A percentile compares a stretch with the other conserved stretches of the same genome.
These are phyloP conservation scores for Thalia dealbata DNA, from an alignment of 176 grass and related monocot species.

Conservation along the genomic window DNA sequence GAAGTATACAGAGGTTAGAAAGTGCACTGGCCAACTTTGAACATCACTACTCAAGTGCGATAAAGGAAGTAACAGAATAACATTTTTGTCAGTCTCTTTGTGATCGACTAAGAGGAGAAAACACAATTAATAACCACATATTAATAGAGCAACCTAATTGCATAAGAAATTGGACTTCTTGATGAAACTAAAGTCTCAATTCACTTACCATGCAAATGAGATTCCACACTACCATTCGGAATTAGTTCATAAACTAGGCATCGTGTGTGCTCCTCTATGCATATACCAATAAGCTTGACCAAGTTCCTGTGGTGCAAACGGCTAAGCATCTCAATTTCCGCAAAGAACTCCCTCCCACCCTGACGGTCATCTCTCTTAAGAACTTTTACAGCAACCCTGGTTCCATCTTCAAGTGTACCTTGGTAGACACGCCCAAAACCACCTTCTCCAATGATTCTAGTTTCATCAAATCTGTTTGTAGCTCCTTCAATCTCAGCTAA, in stretches of 20 bases:
- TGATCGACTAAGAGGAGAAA: no score
- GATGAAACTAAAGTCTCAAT: background rate
- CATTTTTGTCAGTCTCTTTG: no score
- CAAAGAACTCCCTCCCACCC: conserved; percentile 14
- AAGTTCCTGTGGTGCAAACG: conserved; percentile 21
- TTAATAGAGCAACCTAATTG: no score
- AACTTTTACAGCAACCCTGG: background rate
- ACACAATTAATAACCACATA: no score
- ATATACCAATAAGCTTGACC: conserved; percentile 20
- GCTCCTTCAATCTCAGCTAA: conserved; percentile 9
- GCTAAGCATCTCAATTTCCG: conserved; percentile 18
- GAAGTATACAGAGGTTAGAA: background rate
- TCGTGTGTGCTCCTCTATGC: conserved; percentile 4
- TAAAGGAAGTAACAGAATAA: no score
- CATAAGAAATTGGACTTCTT: background rate
- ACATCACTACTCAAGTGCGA: background rate
- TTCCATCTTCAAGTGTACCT: conserved; percentile 21
- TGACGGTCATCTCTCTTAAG: conserved; percentile 22
- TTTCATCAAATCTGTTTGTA: conserved; percentile 16
- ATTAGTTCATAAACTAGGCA: conserved; percentile 21
- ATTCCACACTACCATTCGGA: conserved; percentile 18
- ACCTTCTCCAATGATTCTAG: conserved; percentile 19
- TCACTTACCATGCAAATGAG: conserved; percentile 15
- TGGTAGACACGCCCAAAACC: conserved; percentile 12
- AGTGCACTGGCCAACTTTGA: background rate